Conservation (phyloP, 1,284 basidiomycete genomes). For the Phylloporus gajari region DNA sequence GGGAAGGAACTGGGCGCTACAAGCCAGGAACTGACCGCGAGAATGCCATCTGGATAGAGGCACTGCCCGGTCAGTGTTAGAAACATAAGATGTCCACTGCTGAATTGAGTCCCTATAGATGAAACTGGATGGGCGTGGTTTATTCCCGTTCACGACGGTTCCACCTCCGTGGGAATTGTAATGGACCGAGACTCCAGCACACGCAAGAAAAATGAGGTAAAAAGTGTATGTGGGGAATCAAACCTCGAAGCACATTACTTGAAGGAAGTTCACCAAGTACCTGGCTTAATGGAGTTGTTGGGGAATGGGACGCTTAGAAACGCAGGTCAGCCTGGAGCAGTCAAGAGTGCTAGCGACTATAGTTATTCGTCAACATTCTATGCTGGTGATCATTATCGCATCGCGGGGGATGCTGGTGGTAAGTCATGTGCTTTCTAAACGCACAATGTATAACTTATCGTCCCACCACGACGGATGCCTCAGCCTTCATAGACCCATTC, state of each 20-base stretch:
- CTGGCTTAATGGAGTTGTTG: slow-evolving; percentile 49
- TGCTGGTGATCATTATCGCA: slow-evolving; percentile 47
- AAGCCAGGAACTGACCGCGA: slow-evolving; percentile 6
- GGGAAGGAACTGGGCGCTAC: slow-evolving; percentile 5
- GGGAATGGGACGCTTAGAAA: slow-evolving; percentile 34
- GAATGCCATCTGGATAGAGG: neutral
- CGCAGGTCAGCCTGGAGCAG: slow-evolving; percentile 9
- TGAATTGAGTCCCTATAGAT: slow-evolving; percentile 41
- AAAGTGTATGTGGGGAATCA: slow-evolving; percentile 18
- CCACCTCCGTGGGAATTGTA: slow-evolving; percentile 59
- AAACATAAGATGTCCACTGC: slow-evolving; percentile 12
- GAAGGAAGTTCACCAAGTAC: slow-evolving; percentile 49
- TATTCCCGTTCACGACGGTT: slow-evolving; percentile 60
- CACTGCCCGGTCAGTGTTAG: slow-evolving; percentile 33
- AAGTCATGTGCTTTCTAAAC: neutral
- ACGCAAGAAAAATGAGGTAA: slow-evolving; percentile 44
- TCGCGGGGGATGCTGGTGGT: slow-evolving; percentile 15
- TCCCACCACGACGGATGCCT: neutral
- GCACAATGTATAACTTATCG: too few relatives aligned
- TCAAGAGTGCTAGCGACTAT: slow-evolving; percentile 50
- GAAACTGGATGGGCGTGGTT: slow-evolving; percentile 62
- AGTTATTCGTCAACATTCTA: slow-evolving; percentile 56
- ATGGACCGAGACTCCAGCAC: slow-evolving; percentile 51
- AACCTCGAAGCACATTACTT: slow-evolving; percentile 51
- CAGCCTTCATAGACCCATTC: slow-evolving; percentile 66